phyloP scores from a whole-genome alignment of 768 basidiomycete genomes.

The Russula emetica region DNA sequence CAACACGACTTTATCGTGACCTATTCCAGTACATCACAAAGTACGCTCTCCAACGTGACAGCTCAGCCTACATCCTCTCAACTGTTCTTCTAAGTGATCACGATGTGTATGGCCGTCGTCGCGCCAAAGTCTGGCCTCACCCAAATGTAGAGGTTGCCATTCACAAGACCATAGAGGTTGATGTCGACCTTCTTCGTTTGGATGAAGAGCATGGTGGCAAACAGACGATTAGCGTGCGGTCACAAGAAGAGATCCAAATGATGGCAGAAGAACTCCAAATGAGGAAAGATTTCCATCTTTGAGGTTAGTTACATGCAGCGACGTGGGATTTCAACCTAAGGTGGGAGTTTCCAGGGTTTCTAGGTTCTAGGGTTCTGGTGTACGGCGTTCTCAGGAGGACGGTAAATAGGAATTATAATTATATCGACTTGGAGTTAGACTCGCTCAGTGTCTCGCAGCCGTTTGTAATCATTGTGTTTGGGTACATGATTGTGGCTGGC shows the following conservation, averaged over 20 bases:
- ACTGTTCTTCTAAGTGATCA: conserved; percentile 22
- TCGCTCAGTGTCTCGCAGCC: not conserved
- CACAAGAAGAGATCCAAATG: conserved; percentile 16
- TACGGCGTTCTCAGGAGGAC: not conserved
- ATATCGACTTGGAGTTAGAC: not conserved
- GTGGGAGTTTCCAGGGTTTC: not conserved
- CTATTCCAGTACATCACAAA: conserved; percentile 27
- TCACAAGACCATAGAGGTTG: conserved; percentile 21
- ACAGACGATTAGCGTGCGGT: conserved; percentile 8
- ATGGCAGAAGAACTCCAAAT: conserved; percentile 15
- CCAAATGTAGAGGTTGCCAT: conserved; percentile 22
- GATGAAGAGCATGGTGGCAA: conserved; percentile 16
- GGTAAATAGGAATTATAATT: not conserved
- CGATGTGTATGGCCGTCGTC: conserved; percentile 22
- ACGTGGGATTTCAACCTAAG: not conserved
- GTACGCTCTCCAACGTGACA: conserved; percentile 17
- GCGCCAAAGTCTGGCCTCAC: conserved; percentile 10
- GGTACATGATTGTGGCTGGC: conserved; percentile 1
- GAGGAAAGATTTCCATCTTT: conserved; percentile 22
- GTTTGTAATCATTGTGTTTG: conserved; percentile 13
- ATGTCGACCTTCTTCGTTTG: conserved; percentile 13
- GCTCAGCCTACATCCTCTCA: conserved; percentile 12
- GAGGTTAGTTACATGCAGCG: conserved; percentile 13
- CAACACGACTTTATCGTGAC: conserved; percentile 26
- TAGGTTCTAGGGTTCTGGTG: not conserved